These are phyloP conservation scores for Amaranthus cruentus DNA, from an alignment of 148 eudicot species.

Conservation along the genomic window DNA sequence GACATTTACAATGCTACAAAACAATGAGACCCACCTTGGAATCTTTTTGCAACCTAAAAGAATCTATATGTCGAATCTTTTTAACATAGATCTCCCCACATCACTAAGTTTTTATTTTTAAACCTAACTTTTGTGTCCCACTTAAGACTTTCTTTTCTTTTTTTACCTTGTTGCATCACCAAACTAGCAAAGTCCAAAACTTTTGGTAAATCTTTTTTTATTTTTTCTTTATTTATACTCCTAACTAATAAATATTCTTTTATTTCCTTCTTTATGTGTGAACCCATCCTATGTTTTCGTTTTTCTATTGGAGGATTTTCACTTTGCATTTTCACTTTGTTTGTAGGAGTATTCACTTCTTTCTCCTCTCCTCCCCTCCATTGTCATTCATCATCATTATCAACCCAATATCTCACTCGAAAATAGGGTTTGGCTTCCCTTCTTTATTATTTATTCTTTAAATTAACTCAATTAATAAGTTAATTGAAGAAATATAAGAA, in stretches of 20 bases:
- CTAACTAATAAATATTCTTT: neutral
- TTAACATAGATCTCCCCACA: constrained; percentile 14
- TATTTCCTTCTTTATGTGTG: constrained; percentile 5
- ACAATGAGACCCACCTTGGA: constrained; percentile 9
- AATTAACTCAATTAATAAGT: no score
- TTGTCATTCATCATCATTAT: neutral
- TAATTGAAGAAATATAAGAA: no score
- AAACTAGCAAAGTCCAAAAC: constrained; percentile 9
- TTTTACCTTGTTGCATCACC: constrained; percentile 10
- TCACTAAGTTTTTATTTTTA: neutral
- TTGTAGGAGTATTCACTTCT: neutral
- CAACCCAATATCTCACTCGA: no score
- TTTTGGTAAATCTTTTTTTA: constrained; percentile 19
- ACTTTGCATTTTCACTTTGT: constrained; percentile 14
- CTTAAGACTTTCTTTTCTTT: constrained; percentile 6
- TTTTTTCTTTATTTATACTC: neutral
- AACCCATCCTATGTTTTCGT: constrained; percentile 25
- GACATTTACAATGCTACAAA: constrained; percentile 10
- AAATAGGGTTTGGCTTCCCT: no score
- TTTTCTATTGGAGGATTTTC: constrained; percentile 13
- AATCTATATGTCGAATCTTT: constrained; percentile 23
- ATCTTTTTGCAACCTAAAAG: constrained; percentile 14
- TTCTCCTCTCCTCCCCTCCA: constrained; percentile 3
- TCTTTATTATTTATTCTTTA: no score
- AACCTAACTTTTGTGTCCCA: constrained; percentile 15